Evolutionary conservation across 1,139 yeast genomes (phyloP).

Genomic region (Suhomyces wounanorum): DNA sequence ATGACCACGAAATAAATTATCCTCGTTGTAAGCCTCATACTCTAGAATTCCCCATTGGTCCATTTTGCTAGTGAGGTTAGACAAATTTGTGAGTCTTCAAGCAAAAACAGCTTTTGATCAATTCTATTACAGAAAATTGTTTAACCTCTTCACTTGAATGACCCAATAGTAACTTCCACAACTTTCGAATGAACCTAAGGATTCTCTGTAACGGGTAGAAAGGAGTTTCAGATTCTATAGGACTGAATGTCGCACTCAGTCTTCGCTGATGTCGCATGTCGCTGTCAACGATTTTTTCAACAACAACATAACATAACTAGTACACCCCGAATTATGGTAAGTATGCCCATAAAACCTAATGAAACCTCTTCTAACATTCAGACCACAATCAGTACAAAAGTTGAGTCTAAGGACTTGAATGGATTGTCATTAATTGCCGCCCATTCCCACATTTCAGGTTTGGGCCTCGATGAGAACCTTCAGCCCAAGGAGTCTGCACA

Average conservation of each 20-base stretch:
- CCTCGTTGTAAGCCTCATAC: too few species aligned
- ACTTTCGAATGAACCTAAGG: too few species aligned
- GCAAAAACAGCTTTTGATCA: too few species aligned
- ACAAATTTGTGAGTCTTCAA: too few species aligned
- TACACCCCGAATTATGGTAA: constrained; percentile 13
- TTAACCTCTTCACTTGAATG: too few species aligned
- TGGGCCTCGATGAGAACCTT: constrained; percentile 88
- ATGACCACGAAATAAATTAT: too few species aligned
- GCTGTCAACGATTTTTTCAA: constrained; percentile 2
- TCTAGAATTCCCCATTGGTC: too few species aligned
- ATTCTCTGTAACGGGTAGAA: too few species aligned
- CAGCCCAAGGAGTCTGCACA: constrained; percentile 79
- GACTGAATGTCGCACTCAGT: neutral
- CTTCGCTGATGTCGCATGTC: constrained; percentile 5
- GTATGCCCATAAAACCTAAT: constrained; percentile 3
- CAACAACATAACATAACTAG: constrained; percentile 5
- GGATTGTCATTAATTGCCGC: constrained; percentile 85
- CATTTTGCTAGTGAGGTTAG: too few species aligned
- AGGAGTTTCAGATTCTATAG: neutral
- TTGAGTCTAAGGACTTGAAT: constrained; percentile 46
- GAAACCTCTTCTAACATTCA: constrained; percentile 16
- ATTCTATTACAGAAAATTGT: too few species aligned
- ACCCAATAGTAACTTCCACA: too few species aligned
- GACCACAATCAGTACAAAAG: constrained; percentile 36
- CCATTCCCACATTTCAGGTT: constrained; percentile 93